Evolutionary conservation across 768 basidiomycete species (phyloP).

Genomic region (Ramaria rubella): DNA sequence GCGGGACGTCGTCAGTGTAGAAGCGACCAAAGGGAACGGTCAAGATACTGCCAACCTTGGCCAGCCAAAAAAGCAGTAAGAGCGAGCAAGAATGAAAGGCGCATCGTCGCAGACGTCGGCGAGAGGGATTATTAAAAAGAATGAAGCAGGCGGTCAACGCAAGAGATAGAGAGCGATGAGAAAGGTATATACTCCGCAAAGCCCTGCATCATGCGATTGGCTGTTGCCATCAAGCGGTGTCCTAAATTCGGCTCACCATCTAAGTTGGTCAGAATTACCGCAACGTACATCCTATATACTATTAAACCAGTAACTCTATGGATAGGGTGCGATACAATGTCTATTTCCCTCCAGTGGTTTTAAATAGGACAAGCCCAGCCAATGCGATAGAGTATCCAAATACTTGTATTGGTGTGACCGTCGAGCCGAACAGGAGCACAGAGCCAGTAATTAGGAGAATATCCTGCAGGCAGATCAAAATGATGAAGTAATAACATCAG

Average conservation of each 20-base stretch:
- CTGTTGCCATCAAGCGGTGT: no score
- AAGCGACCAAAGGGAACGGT: not conserved
- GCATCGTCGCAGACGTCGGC: conserved; percentile 3
- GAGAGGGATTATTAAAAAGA: not conserved
- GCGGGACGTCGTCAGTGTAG: not conserved
- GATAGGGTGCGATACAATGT: not conserved
- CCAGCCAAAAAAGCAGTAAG: not conserved
- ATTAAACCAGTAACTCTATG: no score
- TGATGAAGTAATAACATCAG: not conserved
- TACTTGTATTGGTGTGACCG: conserved; percentile 77
- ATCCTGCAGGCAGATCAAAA: conserved; percentile 45
- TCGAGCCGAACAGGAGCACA: conserved; percentile 76
- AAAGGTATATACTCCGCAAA: no score
- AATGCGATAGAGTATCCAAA: conserved; percentile 89
- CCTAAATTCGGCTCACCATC: no score
- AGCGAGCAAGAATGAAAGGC: not conserved
- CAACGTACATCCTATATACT: no score
- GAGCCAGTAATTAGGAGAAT: conserved; percentile 91
- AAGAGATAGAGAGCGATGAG: not conserved
- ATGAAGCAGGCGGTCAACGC: not conserved
- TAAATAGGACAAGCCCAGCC: conserved; percentile 78
- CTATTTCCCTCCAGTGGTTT: conserved; percentile 61
- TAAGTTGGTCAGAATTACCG: no score
- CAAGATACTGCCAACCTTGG: not conserved
- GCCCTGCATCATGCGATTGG: no score